Conservation (phyloP, 352 stramenopile genomes). For the Globisporangium spiculum region DNA sequence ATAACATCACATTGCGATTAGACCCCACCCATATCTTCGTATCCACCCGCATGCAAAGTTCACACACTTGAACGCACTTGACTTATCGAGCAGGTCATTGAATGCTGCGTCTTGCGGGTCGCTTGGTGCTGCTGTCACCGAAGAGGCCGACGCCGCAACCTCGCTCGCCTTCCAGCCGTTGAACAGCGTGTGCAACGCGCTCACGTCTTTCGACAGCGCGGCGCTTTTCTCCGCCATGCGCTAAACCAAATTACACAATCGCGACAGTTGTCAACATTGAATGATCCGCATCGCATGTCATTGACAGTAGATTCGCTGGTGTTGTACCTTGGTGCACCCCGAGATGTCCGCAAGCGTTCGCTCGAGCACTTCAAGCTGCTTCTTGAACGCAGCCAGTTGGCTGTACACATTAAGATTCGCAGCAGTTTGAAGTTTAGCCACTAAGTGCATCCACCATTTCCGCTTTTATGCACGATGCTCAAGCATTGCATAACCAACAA, state of each 20-base stretch:
- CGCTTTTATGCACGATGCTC: neutral
- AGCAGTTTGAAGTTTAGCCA: neutral
- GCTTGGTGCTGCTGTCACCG: neutral
- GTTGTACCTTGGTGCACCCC: slow-evolving; percentile 42
- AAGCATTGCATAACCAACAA: neutral
- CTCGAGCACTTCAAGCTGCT: slow-evolving; percentile 59
- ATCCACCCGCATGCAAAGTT: neutral
- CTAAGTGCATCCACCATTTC: neutral
- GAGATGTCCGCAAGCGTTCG: slow-evolving; percentile 43
- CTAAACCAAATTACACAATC: slow-evolving; percentile 14
- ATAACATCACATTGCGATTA: neutral
- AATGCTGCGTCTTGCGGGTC: slow-evolving; percentile 30
- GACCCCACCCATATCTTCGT: neutral
- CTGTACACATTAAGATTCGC: slow-evolving; percentile 18
- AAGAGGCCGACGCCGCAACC: slow-evolving; percentile 13
- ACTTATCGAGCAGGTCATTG: slow-evolving; percentile 37
- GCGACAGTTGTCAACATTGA: neutral
- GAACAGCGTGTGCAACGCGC: slow-evolving; percentile 46
- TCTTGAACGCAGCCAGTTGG: slow-evolving; percentile 47
- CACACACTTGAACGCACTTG: slow-evolving; percentile 32
- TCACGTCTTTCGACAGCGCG: slow-evolving; percentile 53
- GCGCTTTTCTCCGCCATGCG: slow-evolving; percentile 57
- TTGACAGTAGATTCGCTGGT: neutral
- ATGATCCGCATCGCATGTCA: neutral
- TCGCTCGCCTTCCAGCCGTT: slow-evolving; percentile 54